Conservation (phyloP, 495 filamentous ascomycete genomes). For the Penicillium paxilli region DNA sequence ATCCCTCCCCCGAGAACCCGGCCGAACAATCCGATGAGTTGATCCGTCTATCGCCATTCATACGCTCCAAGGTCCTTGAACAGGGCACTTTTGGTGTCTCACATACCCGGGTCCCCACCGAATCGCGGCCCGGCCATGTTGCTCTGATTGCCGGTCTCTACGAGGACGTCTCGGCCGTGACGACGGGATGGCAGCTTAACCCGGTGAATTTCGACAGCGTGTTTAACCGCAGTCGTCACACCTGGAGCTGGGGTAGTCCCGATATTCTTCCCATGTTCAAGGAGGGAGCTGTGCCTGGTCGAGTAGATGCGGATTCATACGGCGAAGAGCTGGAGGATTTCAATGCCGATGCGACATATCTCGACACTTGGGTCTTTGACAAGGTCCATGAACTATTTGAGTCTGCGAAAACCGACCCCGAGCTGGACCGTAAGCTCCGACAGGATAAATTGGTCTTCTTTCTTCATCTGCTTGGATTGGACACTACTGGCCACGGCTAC, state of each 20-base stretch:
- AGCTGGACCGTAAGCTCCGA: slow-evolving; percentile 70
- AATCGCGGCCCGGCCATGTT: slow-evolving; percentile 96
- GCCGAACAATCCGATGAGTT: slow-evolving; percentile 54
- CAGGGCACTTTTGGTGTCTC: slow-evolving; percentile 99
- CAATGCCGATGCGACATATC: slow-evolving; percentile 70
- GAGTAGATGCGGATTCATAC: slow-evolving; percentile 84
- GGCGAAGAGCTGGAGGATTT: slow-evolving; percentile 86
- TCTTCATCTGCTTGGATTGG: slow-evolving; percentile 91
- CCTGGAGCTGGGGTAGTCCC: slow-evolving; percentile 98
- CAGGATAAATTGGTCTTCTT: slow-evolving; percentile 94
- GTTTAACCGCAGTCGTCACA: slow-evolving; percentile 94
- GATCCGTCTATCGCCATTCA: slow-evolving; percentile 85
- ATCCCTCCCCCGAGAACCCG: slow-evolving; percentile 71
- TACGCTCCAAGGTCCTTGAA: slow-evolving; percentile 82
- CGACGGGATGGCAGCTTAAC: slow-evolving; percentile 98
- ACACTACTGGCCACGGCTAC: slow-evolving; percentile 86
- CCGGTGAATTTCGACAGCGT: slow-evolving; percentile 98
- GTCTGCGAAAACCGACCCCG: slow-evolving; percentile 72
- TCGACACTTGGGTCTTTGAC: slow-evolving; percentile 97
- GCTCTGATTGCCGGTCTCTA: slow-evolving; percentile 97
- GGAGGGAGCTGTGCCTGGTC: slow-evolving; percentile 83
- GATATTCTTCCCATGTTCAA: slow-evolving; percentile 99
- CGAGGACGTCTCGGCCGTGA: slow-evolving; percentile 97
- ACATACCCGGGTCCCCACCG: slow-evolving; percentile 95
- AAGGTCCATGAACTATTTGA: slow-evolving; percentile 84